Base-by-base conservation (phyloP, 805 yeast genomes). In the Suhomyces emberorum region DNA sequence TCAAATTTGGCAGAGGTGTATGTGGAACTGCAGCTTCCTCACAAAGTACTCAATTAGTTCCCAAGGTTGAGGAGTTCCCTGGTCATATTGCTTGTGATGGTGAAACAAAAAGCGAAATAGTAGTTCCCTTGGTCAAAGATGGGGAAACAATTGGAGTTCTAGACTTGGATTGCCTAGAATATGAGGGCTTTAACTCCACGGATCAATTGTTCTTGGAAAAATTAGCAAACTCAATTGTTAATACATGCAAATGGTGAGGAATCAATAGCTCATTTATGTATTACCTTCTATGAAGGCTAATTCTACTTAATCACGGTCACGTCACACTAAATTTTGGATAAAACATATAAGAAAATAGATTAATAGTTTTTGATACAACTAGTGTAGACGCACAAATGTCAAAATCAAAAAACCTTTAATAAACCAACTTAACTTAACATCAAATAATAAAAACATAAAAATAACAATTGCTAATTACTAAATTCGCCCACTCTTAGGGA, bases 81-180 rank as follows among this genome's bases (percentile, higher is more conserved):
- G 95, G 95, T 1, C 98, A 91, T 55, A 93, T 91, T 46, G 98
- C 98, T 0, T 91, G 98, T 63, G 98, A 93, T 62, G 95, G 96
- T 0, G 95, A 81, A 40, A 91, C 98, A 0, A 74, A 83, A 44
- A 84, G 95, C 57, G 98, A 91, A 55, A 84, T 91, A 20, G 98
- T 93, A 15, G 89, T 91, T 2, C 98, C 98, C 0, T 23, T 59
- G 2, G 51, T 78, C 0, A 55, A 55, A 18, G 52, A 54, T 3
- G 59, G 62, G 3, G 51, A 51, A 11, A 62, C 79, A 1, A 49
- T 75, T 14, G 98, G 93, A 4, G 97, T 91, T 4, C 68, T 91
- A 34, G 98, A 93, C 55, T 72, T 91, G 26, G 98, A 91, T 57
- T 86, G 95, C 55, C 57, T 79, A 37, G 75, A 63, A 8, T 55